These are phyloP conservation scores for Yamadazyma friedrichii DNA, from an alignment of 1,139 yeast species.

Conservation along the genomic window DNA sequence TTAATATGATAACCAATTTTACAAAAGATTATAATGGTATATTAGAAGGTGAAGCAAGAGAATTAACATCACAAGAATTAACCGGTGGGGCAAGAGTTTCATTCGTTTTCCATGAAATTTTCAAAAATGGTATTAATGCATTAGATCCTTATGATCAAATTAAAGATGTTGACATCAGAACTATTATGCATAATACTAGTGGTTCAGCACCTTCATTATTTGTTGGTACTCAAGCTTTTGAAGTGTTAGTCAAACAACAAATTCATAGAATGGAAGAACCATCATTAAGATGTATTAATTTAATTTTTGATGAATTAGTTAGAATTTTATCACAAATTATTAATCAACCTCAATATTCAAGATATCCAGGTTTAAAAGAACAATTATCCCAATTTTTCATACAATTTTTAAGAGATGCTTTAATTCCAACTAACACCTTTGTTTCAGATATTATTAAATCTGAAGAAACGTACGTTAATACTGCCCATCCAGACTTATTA, in stretches of 20 bases:
- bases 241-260: conserved; percentile 93
- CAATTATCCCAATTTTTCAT: conserved; percentile 79
- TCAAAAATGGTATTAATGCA: conserved; percentile 87
- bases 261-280: conserved; percentile 95
- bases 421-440: conserved; percentile 81
- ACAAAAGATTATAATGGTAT: conserved; percentile 90
- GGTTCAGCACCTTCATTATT: conserved; percentile 97
- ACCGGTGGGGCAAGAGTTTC: conserved; percentile 98
- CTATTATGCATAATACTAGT: conserved; percentile 95
- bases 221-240: conserved; percentile 97
- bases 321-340: conserved; percentile 85
- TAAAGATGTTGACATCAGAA: conserved; percentile 93
- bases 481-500: conserved; percentile 95
- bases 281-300: conserved; percentile 78
- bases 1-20: conserved; percentile 88
- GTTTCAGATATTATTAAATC: conserved; percentile 78
- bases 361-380: conserved; percentile 90
- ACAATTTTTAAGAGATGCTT: conserved; percentile 74
- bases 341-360: conserved; percentile 73
- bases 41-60: conserved; percentile 90
- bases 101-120: conserved; percentile 95
- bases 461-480: conserved; percentile 92
- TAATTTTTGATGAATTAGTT: conserved; percentile 92
- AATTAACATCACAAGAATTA: conserved; percentile 78
- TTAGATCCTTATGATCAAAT: conserved; percentile 97